A percentile compares a stretch with the other conserved stretches of the same genome.
phyloP scores from a whole-genome alignment of 1,284 basidiomycete species.

The Ustilago sp. region DNA sequence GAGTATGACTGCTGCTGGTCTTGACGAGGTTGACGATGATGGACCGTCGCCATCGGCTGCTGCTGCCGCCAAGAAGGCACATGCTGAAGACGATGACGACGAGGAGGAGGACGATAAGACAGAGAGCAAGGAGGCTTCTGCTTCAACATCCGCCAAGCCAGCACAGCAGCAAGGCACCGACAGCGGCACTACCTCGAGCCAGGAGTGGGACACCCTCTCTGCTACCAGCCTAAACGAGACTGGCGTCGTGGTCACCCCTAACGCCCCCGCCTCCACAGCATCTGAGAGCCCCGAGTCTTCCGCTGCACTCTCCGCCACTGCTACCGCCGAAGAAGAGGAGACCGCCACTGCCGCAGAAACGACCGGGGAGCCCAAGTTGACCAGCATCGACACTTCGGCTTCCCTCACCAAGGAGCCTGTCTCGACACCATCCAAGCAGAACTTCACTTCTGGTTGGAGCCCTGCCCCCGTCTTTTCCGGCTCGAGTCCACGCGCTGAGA shows the following conservation, averaged over 20 bases:
- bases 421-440: constrained; percentile 39
- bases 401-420: constrained; percentile 7
- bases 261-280: constrained; percentile 21
- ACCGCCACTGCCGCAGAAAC: constrained; percentile 2
- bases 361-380: constrained; percentile 27
- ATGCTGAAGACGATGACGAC: constrained; percentile 6
- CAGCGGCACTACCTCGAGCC: constrained; percentile 59
- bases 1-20: constrained; percentile 35
- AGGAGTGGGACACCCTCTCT: constrained; percentile 59
- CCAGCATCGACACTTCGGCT: constrained; percentile 37
- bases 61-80: constrained; percentile 4
- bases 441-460: constrained; percentile 35
- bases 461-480: constrained; percentile 39
- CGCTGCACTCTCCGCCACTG: constrained; percentile 12
- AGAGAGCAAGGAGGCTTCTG: constrained; percentile 24
- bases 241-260: constrained; percentile 44
- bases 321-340: constrained; percentile 8
- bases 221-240: constrained; percentile 50
- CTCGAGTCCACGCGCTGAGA: constrained; percentile 34
- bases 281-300: constrained; percentile 22
- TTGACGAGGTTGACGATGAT: constrained; percentile 59
- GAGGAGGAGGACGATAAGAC: constrained; percentile 10
- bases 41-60: constrained; percentile 24
- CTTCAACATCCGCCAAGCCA: constrained; percentile 22
- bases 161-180: constrained; percentile 31